phyloP scores from a whole-genome alignment of 495 filamentous ascomycete species.

The Platismatia glauca region DNA sequence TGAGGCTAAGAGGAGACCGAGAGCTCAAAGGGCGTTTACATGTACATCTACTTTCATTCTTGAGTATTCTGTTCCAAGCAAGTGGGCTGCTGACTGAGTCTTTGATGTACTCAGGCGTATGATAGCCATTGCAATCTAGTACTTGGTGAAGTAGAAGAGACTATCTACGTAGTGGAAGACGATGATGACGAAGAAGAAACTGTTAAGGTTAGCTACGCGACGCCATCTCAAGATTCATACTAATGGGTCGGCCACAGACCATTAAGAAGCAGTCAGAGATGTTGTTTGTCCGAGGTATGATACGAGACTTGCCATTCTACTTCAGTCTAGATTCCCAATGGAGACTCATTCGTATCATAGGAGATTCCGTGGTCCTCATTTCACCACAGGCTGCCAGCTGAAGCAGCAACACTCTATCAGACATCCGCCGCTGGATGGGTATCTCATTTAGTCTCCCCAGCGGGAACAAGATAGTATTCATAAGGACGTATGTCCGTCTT shows the following conservation, averaged over 20 bases:
- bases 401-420: neutral
- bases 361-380: slow-evolving; percentile 93
- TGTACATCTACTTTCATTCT: slow-evolving; percentile 48
- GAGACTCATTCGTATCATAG: slow-evolving; percentile 34
- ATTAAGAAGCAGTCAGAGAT: slow-evolving; percentile 95
- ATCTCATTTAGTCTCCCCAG: neutral
- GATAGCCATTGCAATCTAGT: slow-evolving; percentile 99
- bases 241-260: slow-evolving; percentile 50
- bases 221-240: neutral
- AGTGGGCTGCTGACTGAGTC: neutral
- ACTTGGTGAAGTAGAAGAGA: slow-evolving; percentile 93
- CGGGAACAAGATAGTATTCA: neutral
- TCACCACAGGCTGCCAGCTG: slow-evolving; percentile 56
- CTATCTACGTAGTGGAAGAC: slow-evolving; percentile 77
- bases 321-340: neutral
- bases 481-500: neutral
- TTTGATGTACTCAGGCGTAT: slow-evolving; percentile 59
- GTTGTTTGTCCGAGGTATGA: slow-evolving; percentile 93
- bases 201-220: slow-evolving; percentile 37
- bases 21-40: slow-evolving; percentile 93
- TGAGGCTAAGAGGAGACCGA: slow-evolving; percentile 89
- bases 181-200: slow-evolving; percentile 79
- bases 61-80: slow-evolving; percentile 9
- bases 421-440: neutral
- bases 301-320: neutral